Evolutionary conservation across 179 eudicot genomes (phyloP).

Genomic region (Carnegiea gigantea): DNA sequence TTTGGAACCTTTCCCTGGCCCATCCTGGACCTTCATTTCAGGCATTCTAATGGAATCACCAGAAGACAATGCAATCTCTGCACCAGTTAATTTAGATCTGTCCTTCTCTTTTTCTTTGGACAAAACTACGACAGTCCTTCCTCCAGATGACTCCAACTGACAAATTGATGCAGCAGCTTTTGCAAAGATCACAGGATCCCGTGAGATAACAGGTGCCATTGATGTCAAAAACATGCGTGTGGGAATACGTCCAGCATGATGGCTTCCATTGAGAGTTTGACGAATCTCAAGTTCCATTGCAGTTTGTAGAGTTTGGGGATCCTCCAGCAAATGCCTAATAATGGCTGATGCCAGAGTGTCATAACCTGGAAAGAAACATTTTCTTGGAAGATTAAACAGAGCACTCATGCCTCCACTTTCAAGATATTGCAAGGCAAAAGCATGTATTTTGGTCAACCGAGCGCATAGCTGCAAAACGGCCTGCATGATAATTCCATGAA

Average conservation of each 20-base stretch:
- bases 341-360: slow-evolving; percentile 93
- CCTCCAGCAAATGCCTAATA: slow-evolving; percentile 92
- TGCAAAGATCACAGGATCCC: slow-evolving; percentile 84
- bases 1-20: slow-evolving; percentile 64
- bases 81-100: slow-evolving; percentile 53
- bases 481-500: slow-evolving; percentile 88
- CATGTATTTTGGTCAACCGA: slow-evolving; percentile 88
- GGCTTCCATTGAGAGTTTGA: slow-evolving; percentile 76
- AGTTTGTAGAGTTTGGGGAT: slow-evolving; percentile 95
- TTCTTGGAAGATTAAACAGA: slow-evolving; percentile 80
- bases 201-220: slow-evolving; percentile 89
- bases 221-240: slow-evolving; percentile 84
- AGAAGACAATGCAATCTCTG: slow-evolving; percentile 57
- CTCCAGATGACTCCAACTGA: slow-evolving; percentile 87
- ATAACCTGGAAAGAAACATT: slow-evolving; percentile 84
- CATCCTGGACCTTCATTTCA: slow-evolving; percentile 72
- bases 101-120: slow-evolving; percentile 89
- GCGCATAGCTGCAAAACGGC: slow-evolving; percentile 92
- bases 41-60: slow-evolving; percentile 53
- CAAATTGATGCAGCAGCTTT: slow-evolving; percentile 88
- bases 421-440: slow-evolving; percentile 74
- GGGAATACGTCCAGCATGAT: slow-evolving; percentile 76
- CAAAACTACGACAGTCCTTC: slow-evolving; percentile 68
- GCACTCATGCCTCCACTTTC: slow-evolving; percentile 82
- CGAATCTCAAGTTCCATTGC: slow-evolving; percentile 98